Conservation (phyloP, 331 rosid genomes). For the Saraca asoca region DNA sequence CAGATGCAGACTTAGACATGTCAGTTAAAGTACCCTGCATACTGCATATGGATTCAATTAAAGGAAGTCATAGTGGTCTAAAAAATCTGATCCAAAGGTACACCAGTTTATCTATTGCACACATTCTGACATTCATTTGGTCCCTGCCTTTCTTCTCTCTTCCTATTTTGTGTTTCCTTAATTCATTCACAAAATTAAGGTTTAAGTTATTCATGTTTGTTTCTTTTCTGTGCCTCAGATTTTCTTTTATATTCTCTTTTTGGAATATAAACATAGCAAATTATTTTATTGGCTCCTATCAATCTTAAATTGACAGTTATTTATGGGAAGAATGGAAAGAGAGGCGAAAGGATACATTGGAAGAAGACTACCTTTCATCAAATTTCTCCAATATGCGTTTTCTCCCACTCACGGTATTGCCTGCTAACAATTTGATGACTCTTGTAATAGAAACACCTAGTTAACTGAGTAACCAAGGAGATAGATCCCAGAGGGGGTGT, state of each 20-base stretch:
- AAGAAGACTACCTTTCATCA: conserved; percentile 53
- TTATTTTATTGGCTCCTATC: conserved; percentile 6
- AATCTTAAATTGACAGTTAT: conserved; percentile 58
- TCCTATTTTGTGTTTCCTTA: too few relatives aligned
- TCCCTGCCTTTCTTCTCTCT: too few relatives aligned
- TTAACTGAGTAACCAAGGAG: background rate
- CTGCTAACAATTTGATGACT: conserved; percentile 23
- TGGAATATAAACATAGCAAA: conserved; percentile 2
- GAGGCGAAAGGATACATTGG: conserved; percentile 60
- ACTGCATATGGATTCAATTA: conserved; percentile 85
- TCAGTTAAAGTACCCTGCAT: conserved; percentile 63
- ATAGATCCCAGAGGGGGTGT: background rate
- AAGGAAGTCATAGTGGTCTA: conserved; percentile 70
- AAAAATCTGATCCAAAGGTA: conserved; percentile 79
- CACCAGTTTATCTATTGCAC: background rate
- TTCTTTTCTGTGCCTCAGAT: conserved; percentile 1
- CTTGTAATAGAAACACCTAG: background rate
- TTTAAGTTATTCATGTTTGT: background rate
- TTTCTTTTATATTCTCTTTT: conserved; percentile 17
- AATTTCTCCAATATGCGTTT: conserved; percentile 74
- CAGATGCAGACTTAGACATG: conserved; percentile 53
- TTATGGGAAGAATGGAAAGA: conserved; percentile 98
- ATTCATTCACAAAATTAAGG: too few relatives aligned
- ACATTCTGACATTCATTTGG: too few relatives aligned
- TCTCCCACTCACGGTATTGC: conserved; percentile 75